Evolutionary conservation across 1,139 yeast species (phyloP).

Genomic region (Lodderomyces theae): DNA sequence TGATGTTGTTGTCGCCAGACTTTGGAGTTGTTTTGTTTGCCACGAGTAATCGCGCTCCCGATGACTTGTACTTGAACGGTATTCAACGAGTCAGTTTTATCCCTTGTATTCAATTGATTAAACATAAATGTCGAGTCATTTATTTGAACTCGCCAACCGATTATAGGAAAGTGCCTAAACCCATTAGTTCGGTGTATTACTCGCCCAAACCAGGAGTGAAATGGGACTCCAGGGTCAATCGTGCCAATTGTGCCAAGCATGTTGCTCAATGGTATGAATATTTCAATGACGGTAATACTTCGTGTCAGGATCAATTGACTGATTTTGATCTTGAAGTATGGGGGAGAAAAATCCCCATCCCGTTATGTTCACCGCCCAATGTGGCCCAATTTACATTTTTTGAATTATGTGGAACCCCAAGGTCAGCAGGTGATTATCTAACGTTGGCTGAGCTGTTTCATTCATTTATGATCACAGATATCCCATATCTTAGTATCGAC

Average conservation of each 20-base stretch:
- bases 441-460: constrained; percentile 76
- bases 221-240: constrained; percentile 51
- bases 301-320: constrained; percentile 22
- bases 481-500: constrained; percentile 76
- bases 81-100: constrained; percentile 87
- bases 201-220: constrained; percentile 64
- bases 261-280: constrained; percentile 73
- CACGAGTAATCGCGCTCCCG: constrained; percentile 93
- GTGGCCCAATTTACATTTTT: constrained; percentile 90
- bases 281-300: constrained; percentile 50
- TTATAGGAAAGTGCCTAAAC: constrained; percentile 84
- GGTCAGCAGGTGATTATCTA: constrained; percentile 95
- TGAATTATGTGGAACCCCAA: constrained; percentile 79
- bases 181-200: constrained; percentile 77
- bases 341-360: constrained; percentile 83
- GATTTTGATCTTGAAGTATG: constrained; percentile 59
- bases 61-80: constrained; percentile 88
- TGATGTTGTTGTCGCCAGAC: constrained; percentile 57
- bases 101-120: constrained; percentile 84
- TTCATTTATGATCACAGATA: constrained; percentile 83
- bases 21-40: constrained; percentile 88
- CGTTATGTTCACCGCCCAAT: constrained; percentile 68
- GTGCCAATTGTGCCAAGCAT: constrained; percentile 59
- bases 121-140: constrained; percentile 70
- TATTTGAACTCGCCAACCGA: constrained; percentile 89